Base-by-base conservation (phyloP, 495 filamentous ascomycete genomes). In the Aspergillus panamensis region DNA sequence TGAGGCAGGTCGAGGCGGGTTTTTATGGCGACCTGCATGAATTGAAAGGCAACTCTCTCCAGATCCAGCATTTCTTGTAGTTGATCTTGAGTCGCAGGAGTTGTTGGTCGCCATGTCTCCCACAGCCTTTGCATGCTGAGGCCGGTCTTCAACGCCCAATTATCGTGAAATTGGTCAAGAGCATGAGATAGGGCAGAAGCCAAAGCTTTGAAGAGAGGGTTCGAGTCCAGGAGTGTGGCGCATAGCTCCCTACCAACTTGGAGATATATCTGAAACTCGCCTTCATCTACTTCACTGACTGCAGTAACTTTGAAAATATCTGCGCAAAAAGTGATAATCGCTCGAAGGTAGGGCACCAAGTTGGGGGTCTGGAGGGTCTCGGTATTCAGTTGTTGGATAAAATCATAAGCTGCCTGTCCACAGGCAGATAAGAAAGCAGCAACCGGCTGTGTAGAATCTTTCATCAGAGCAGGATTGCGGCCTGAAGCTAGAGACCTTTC, bases 81-180 rank as follows among this genome's bases (percentile, higher is more conserved):
- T 33, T 81, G 78, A 6, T 65, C 50, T 31, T 82, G 70, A 21
- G 80, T 81, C 19, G 73, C 65, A 21, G 84, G 77, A 5, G 88
- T 84, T 6, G 77, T 73, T 12, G 92, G 91, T 62, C 84, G 80
- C 62, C 93, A 83, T 0, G 71, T 60, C 37, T 80, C 79, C 94
- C 94, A 98, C 1, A 97, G 77, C 25, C 70, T 72, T 66, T 96
- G 90, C 90, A 97, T 96, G 59, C 84, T 86, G 16, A 91, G 78
- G 2, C 92, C 92, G 3, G 84, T 92, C 0, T 76, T 82, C 7
- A 94, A 73, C 44, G 85, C 82, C 77, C 76, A 81, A 4, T 69
- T 70, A 49, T 70, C 71, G 49, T 77, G 71, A 65, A 86, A 82
- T 4, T 62, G 66, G 43, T 69, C 57, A 29, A 85, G 71, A 3